These are phyloP conservation scores for Cucurbitaria berberidis DNA, from an alignment of 2,329 filamentous ascomycete genomes.

Conservation along the genomic window DNA sequence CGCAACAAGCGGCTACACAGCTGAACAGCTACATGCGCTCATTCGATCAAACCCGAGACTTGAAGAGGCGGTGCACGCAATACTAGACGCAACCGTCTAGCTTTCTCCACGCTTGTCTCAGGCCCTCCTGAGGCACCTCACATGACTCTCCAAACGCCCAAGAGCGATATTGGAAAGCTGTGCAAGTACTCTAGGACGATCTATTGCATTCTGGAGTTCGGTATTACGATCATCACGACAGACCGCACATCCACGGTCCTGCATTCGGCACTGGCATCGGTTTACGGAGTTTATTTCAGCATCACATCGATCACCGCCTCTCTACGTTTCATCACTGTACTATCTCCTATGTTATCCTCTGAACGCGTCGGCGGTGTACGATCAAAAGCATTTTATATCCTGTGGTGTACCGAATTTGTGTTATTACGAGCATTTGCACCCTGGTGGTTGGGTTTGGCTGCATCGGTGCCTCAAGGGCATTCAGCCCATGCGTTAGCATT, in stretches of 20 bases:
- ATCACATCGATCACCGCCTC: constrained; percentile 25
- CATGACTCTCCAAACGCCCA: too few species aligned
- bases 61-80: constrained; percentile 51
- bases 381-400: constrained; percentile 37
- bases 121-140: not conserved
- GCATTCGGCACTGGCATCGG: constrained; percentile 20
- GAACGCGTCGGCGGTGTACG: constrained; percentile 33
- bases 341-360: constrained; percentile 26
- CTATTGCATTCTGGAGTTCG: constrained; percentile 19
- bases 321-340: constrained; percentile 30
- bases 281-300: constrained; percentile 23
- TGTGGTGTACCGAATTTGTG: constrained; percentile 11
- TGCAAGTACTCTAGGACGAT: constrained; percentile 2
- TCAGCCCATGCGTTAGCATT: constrained; percentile 12
- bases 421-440: constrained; percentile 28
- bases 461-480: constrained; percentile 9
- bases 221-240: constrained; percentile 26
- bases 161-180: constrained; percentile 10
- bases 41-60: constrained; percentile 80
- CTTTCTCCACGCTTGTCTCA: not conserved
- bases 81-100: constrained; percentile 22
- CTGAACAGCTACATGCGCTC: constrained; percentile 85
- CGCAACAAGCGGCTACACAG: constrained; percentile 78
- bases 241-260: constrained; percentile 6
- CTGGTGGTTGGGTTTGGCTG: constrained; percentile 24